Evolutionary conservation across 1,284 basidiomycete genomes (phyloP).

Genomic region (Coriolopsis trogii): DNA sequence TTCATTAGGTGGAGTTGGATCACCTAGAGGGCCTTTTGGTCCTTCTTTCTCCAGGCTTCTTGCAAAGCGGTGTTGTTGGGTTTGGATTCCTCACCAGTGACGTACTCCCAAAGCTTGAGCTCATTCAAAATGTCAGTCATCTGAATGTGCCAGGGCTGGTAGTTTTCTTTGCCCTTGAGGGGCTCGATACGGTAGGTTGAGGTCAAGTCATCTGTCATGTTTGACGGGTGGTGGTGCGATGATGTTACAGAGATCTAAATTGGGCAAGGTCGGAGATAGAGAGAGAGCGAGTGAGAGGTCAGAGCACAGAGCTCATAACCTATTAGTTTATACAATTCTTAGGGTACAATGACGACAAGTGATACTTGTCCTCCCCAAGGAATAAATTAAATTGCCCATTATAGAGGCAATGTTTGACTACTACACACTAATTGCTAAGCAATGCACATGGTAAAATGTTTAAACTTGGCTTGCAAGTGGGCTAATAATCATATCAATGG

Average conservation of each 20-base stretch:
- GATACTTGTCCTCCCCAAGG: no score
- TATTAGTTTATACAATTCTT: not conserved
- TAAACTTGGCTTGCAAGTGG: no score
- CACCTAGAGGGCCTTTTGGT: constrained; percentile 9
- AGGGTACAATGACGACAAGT: not conserved
- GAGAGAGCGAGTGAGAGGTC: not conserved
- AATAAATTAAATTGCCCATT: no score
- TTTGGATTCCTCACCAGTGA: constrained; percentile 3
- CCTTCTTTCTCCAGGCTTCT: constrained; percentile 11
- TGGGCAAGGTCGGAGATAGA: not conserved
- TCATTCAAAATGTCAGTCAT: constrained; percentile 37
- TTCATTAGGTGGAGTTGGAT: constrained; percentile 15
- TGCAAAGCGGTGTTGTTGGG: not conserved
- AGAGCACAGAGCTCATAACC: constrained; percentile 17
- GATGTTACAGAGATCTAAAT: no score
- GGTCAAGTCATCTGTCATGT: constrained; percentile 3
- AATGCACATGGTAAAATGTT: no score
- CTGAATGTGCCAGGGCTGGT: constrained; percentile 34
- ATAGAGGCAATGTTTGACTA: no score
- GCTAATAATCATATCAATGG: no score
- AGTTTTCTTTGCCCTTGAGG: constrained; percentile 34
- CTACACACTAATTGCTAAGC: no score
- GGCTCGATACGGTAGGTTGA: constrained; percentile 32
- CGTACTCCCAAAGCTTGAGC: constrained; percentile 27
- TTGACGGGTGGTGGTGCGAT: not conserved